Conservation (phyloP, 2,329 filamentous ascomycete species). For the Zarea fungicola region DNA sequence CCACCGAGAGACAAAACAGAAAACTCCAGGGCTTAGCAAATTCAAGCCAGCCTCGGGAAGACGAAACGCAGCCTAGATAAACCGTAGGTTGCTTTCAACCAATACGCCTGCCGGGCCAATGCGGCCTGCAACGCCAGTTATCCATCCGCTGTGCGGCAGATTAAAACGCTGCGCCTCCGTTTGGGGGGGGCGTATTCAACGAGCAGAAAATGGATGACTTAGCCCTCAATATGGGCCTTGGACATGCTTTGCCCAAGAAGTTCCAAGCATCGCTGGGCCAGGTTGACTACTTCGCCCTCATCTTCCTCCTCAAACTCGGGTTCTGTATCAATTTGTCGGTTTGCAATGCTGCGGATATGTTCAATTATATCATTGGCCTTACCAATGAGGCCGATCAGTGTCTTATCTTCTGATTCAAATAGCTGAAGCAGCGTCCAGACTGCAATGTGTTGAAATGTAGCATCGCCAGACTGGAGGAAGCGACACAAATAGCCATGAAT, state of each 20-base stretch:
- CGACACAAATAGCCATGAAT: slow-evolving; percentile 93
- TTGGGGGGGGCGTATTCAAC: slow-evolving; percentile 12
- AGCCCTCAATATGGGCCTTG: slow-evolving; percentile 80
- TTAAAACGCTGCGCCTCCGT: background rate
- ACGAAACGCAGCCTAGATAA: background rate
- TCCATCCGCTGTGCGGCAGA: background rate
- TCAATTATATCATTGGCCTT: slow-evolving; percentile 87
- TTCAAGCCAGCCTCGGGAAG: slow-evolving; percentile 2
- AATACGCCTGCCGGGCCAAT: background rate
- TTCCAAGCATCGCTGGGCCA: slow-evolving; percentile 86
- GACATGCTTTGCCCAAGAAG: slow-evolving; percentile 70
- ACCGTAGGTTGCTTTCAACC: background rate
- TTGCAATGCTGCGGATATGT: slow-evolving; percentile 87
- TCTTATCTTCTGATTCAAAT: slow-evolving; percentile 89
- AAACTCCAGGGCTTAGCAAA: slow-evolving; percentile 11
- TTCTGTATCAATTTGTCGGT: slow-evolving; percentile 81
- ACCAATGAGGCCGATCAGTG: slow-evolving; percentile 80
- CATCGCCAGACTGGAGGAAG: slow-evolving; percentile 89
- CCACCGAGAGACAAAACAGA: slow-evolving; percentile 13
- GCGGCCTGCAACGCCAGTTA: background rate
- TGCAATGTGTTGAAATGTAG: slow-evolving; percentile 98
- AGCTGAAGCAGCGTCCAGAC: slow-evolving; percentile 97
- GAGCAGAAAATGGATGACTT: slow-evolving; percentile 17
- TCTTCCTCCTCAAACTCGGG: slow-evolving; percentile 84
- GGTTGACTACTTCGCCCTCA: slow-evolving; percentile 84